Evolutionary conservation across 805 yeast species (phyloP).

Genomic region (Metschnikowia kunwiensis): DNA sequence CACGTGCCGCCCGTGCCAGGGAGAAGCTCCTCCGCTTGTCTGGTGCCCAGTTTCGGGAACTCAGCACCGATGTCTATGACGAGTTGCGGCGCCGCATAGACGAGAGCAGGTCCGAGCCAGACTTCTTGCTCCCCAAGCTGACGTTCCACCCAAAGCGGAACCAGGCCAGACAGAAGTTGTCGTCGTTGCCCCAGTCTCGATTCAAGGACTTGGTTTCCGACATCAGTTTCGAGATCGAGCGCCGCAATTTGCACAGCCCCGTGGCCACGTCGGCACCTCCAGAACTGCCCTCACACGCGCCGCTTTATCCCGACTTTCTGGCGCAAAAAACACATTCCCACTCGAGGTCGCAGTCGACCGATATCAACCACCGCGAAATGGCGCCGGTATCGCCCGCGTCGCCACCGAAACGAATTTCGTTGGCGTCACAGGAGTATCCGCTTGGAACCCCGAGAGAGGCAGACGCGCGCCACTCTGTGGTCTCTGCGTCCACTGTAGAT

Average conservation of each 20-base stretch:
- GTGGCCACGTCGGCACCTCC: conserved; percentile 3
- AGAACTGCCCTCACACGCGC: conserved; percentile 3
- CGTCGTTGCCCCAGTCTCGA: conserved; percentile 74
- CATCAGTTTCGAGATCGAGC: conserved; percentile 79
- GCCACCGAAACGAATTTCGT: background rate
- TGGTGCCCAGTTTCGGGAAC: conserved; percentile 77
- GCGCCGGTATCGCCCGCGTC: conserved; percentile 1
- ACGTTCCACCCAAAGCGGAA: conserved; percentile 90
- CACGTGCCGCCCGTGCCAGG: conserved; percentile 78
- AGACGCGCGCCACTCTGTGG: background rate
- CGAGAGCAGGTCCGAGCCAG: conserved; percentile 56
- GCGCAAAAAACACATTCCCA: background rate
- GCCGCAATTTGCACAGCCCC: conserved; percentile 56
- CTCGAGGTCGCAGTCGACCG: conserved; percentile 4
- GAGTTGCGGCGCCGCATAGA: conserved; percentile 78
- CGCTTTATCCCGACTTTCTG: background rate
- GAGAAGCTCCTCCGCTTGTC: conserved; percentile 81
- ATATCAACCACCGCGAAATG: background rate
- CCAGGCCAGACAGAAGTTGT: conserved; percentile 89
- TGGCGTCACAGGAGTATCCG: conserved; percentile 1
- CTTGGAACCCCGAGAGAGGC: background rate
- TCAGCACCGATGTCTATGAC: conserved; percentile 92
- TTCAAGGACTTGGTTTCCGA: conserved; percentile 91
- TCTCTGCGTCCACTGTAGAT: conserved; percentile 3
- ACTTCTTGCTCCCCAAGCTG: conserved; percentile 63